phyloP scores from a whole-genome alignment of 352 stramenopile genomes.

The Globisporangium nodosum region DNA sequence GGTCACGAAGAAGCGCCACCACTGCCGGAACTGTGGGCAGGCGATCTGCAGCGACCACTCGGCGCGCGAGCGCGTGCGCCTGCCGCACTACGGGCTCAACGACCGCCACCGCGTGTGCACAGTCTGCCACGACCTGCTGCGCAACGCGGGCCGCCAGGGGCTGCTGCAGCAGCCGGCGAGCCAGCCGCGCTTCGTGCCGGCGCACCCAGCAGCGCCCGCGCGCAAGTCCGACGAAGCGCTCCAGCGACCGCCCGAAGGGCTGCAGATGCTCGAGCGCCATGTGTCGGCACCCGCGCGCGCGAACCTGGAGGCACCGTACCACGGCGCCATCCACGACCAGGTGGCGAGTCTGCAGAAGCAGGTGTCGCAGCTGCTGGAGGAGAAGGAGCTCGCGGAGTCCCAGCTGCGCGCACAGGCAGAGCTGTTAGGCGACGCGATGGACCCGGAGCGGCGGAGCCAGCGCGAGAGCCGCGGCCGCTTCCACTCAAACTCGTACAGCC shows the following conservation, averaged over 20 bases:
- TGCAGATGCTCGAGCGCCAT: constrained; percentile 49
- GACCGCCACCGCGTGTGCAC: constrained; percentile 81
- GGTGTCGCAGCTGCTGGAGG: constrained; percentile 76
- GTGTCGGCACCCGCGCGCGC: constrained; percentile 62
- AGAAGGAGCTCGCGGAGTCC: constrained; percentile 77
- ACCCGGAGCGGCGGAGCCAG: constrained; percentile 28
- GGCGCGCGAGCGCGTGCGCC: constrained; percentile 69
- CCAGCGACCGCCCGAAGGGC: constrained; percentile 5
- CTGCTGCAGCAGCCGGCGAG: constrained; percentile 17
- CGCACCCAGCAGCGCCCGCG: constrained; percentile 7
- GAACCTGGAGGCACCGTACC: constrained; percentile 23
- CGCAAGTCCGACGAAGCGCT: constrained; percentile 55
- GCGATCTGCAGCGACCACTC: constrained; percentile 85
- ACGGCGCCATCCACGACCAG: constrained; percentile 61
- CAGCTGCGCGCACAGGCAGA: constrained; percentile 68
- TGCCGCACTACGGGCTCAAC: constrained; percentile 77
- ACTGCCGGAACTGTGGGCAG: constrained; percentile 85
- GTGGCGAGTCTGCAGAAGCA: constrained; percentile 83
- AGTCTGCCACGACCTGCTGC: constrained; percentile 71
- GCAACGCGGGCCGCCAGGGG: constrained; percentile 38
- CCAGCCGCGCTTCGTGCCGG: constrained; percentile 12
- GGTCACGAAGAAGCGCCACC: constrained; percentile 80
- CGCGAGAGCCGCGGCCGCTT: constrained; percentile 36
- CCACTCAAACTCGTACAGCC: constrained; percentile 60
- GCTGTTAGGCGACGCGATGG: constrained; percentile 35